Evolutionary conservation across 2,329 filamentous ascomycete genomes (phyloP), one percentile per base, ranked within the genome.

Genomic region (Ciborinia camelliae): DNA sequence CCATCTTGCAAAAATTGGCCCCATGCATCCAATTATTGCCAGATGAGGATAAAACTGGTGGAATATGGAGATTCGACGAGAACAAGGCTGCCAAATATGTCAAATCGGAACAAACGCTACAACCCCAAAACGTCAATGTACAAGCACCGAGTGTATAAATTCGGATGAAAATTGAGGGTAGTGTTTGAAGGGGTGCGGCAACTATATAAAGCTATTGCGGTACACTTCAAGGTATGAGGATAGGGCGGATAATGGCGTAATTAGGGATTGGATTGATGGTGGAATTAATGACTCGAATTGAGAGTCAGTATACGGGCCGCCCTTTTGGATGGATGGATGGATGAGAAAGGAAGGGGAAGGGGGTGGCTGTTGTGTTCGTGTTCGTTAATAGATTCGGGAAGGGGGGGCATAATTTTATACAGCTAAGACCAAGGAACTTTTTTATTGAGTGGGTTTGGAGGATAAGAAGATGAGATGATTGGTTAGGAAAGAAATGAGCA

Each of bases 41-140:
- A 73, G 82, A 69, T 63, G 70, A 86, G 23, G 88, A 90, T 68
- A 87, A 89, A 78, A 91, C 89, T 2, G 86, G 84, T 63, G 89
- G 89, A 0, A 80, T 91, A 39, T 91, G 89, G 89, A 79, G 84
- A 65, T 91, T 89, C 74, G 86, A 89, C 75, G 75, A 80, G 68
- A 62, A 64, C n/a, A 76, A 76, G 65, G 73, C 73, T n/a, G 14
- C 55, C 8, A 23, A 10, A 47, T 18, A 47, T 47, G 28, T 26
- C 28, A 58, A 20, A 47, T 58, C 55, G 28, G 55, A 47, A 26
- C 28, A 23, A 35, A 35, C 55, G 43, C 28, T 58, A 58, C 41
- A 58, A 32, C 41, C 55, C 26, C 55, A 58, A 47, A 28, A 47
- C 47, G 41, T 47, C 10, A 35, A 58, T 20, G 41, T 47, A 26